Evolutionary conservation across 129 eudicot species (phyloP).

Genomic region (carrot (Daucus carota)): DH1_v3.0 NC_030387.2:32686001-32686500

Average conservation of each 20-base stretch:
- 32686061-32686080: neutral
- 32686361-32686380: no score
- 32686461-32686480: slow-evolving; percentile 25
- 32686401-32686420: no score
- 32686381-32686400: no score
- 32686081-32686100: neutral
- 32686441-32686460: slow-evolving; percentile 24
- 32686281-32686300: no score
- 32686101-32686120: neutral
- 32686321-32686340: no score
- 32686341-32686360: no score
- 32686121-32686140: neutral
- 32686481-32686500: slow-evolving; percentile 82
- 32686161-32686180: neutral
- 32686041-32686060: neutral
- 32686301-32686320: no score
- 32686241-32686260: no score
- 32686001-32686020: neutral
- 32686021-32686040: neutral
- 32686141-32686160: neutral
- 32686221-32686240: no score
- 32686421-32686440: no score
- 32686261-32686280: no score
- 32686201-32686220: neutral
- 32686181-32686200: neutral